A percentile compares a stretch with the other conserved stretches of the same genome.
phyloP scores from a whole-genome alignment of 2,329 filamentous ascomycete species.

The Colletotrichum spaethianum region DNA sequence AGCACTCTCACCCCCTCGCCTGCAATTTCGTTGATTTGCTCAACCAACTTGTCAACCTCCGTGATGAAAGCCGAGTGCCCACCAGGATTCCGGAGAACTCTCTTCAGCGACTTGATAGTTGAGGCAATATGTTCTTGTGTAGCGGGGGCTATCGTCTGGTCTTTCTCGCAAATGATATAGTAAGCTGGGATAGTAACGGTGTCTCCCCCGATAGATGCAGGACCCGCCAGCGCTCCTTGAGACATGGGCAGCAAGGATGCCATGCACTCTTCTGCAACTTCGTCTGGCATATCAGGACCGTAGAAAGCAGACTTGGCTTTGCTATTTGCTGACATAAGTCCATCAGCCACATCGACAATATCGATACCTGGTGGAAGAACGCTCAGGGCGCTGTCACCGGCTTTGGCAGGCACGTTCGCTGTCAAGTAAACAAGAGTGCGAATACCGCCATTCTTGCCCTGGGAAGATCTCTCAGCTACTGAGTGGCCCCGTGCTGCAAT shows the following conservation, averaged over 20 bases:
- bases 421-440: conserved; percentile 12
- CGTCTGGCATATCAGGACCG: conserved; percentile 25
- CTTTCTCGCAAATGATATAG: conserved; percentile 31
- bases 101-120: conserved; percentile 16
- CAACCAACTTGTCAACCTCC: conserved; percentile 12
- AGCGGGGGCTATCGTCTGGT: conserved; percentile 10
- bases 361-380: conserved; percentile 21
- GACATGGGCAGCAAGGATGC: conserved; percentile 23
- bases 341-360: conserved; percentile 13
- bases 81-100: conserved; percentile 23
- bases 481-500: conserved; percentile 22
- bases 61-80: conserved; percentile 27
- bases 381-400: conserved; percentile 21
- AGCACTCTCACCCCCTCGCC: neutral
- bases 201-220: neutral
- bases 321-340: conserved; percentile 11
- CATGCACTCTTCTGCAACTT: conserved; percentile 11
- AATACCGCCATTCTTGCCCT: conserved; percentile 13
- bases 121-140: conserved; percentile 19
- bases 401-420: conserved; percentile 19
- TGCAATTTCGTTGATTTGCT: conserved; percentile 19
- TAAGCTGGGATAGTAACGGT: conserved; percentile 14
- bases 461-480: conserved; percentile 1
- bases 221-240: neutral
- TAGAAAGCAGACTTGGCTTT: conserved; percentile 28